Base-by-base conservation (phyloP, 208 protist species). In the Leishmania arabica region DNA sequence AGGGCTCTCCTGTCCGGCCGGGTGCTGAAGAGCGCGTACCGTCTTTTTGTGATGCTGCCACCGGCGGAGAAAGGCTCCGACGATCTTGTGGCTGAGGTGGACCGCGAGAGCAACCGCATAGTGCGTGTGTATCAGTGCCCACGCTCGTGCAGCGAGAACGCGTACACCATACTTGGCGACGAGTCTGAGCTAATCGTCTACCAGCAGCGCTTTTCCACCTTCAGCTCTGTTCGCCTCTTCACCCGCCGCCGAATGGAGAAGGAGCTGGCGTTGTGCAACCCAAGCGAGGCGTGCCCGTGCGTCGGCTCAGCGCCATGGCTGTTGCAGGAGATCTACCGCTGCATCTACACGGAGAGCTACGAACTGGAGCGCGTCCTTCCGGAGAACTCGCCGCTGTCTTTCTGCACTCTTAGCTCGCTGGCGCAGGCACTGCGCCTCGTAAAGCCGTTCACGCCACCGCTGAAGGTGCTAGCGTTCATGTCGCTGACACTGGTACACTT, bases 131-230 rank as follows among this genome's bases (percentile, higher is more conserved):
- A 94, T 79, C 93, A 91, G 62, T 96, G 92, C 75, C 87, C 92
- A n/a, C 84, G 87, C 34, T 86, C 84, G 34, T 89, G 85, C 81
- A 73, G 85, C 40, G 87, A 91, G 68, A 94, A 93, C 68, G 71
- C 93, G 56, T 94, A 95, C 81, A 88, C 93, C 47, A 77, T 97
- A 69, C 86, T 89, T 34, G 76, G 83, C 40, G 92, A 97, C 80
- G 95, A 97, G 82, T 93, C 90, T 8, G 92, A 86, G n/a, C 83
- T 96, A 64, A 86, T 95, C 37, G 85, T 91, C 11, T 95, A 91
- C 68, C 90, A 95, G 60, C 92, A 93, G 65, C 90, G 91, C 47
- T 95, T 96, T 71, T 94, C 89, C 66, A 92, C 91, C 19, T 93
- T 96, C 80, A 91, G 78, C 68, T 85, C 77, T 11, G 80, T 92